Evolutionary conservation across 2,329 filamentous ascomycete species (phyloP), one percentile per base, ranked within the genome.

Genomic region (Magnaporthiopsis rhizophila): DNA sequence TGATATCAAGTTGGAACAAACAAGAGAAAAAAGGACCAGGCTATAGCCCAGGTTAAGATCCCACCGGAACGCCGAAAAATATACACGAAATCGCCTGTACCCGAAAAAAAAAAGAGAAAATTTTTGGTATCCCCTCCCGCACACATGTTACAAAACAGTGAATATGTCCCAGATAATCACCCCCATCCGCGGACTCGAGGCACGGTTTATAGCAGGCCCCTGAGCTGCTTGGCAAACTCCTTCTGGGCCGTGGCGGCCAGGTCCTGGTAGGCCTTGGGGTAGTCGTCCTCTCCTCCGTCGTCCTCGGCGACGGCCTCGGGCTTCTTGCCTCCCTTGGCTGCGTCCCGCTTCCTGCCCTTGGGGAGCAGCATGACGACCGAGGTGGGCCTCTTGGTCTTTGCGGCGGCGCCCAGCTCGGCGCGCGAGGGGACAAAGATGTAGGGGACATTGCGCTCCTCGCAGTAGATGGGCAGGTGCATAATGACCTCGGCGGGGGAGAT

Each of bases 401-500:
- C 93, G 3, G 95, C 94, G 70, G 91, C 91, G 73, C 95, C 95
- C 65, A 99, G 87, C 81, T 98, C 94, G 67, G 92, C 94, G 71
- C 95, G 89, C 73, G 90, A 96, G 66, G 89, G 87, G 71, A 99
- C 91, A 78, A 96, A 99, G 77, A 99, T 87, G 81, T 98, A 99
- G 45, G 95, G 95, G 66, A 97, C 91, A 78, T 91, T 91, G 84
- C 97, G 93, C 80, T 98, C 94, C 81, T 99, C 95, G 84, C 95
- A 98, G 65, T 98, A 89, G 65, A 99, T 91, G 72, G 95, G 95
- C 69, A 99, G 91, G 80, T 99, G 95, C 66, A 91, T 95, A 80
- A 99, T 97, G 76, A 99, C 95, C 78, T 99, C 95, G 88, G 95
- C 94, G 69, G 95, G 95, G 63, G 91, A 97, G 81, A 99, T 98